These are phyloP conservation scores for Scedosporium minutisporum DNA, from an alignment of 2,329 filamentous ascomycete species.

Conservation along the genomic window DNA sequence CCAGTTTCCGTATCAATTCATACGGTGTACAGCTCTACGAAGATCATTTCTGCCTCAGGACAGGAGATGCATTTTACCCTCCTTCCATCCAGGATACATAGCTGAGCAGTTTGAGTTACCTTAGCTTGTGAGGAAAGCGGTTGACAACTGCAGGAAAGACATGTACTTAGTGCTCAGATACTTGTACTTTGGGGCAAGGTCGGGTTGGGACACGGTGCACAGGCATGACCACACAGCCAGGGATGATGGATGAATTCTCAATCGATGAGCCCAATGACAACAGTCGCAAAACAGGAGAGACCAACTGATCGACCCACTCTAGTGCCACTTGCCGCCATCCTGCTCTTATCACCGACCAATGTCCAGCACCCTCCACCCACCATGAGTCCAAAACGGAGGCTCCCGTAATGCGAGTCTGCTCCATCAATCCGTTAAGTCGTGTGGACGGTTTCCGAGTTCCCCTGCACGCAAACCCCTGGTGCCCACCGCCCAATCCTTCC, in stretches of 20 bases:
- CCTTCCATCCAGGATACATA: no score
- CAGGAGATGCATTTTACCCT: no score
- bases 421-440: not conserved
- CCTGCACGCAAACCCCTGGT: not conserved
- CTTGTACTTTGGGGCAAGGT: not conserved
- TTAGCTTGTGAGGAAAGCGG: no score
- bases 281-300: conserved; percentile 1
- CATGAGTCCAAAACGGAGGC: not conserved
- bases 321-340: conserved; percentile 4
- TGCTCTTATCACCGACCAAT: conserved; percentile 3
- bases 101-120: no score
- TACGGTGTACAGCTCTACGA: no score
- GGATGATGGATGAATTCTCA: not conserved
- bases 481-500: not conserved
- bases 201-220: not conserved
- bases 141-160: not conserved
- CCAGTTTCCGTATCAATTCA: no score
- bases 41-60: no score
- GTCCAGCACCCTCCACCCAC: not conserved
- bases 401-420: not conserved
- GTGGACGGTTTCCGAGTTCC: not conserved
- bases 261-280: conserved; percentile 3
- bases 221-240: not conserved
- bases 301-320: conserved; percentile 6
- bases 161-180: not conserved